Percentiles rank a stretch among this genome's conserved stretches.
These are phyloP conservation scores for Globisporangium cederbergense DNA, from an alignment of 352 stramenopile species.

Conservation along the genomic window DNA sequence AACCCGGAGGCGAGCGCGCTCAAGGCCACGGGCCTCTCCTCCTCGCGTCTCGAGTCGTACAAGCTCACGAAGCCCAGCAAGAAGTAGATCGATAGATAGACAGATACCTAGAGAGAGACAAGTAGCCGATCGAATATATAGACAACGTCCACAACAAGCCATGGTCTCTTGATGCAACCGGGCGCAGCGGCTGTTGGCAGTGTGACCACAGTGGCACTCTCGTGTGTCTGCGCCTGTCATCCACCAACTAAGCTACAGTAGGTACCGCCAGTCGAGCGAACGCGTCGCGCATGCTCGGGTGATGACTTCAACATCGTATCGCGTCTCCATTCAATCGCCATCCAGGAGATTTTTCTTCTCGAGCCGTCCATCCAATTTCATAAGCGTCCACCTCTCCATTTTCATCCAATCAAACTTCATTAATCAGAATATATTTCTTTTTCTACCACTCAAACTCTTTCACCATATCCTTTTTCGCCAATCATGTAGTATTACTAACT, in stretches of 20 bases:
- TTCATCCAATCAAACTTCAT: not conserved
- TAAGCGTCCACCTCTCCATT: not conserved
- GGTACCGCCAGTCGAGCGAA: not conserved
- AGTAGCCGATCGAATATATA: not conserved
- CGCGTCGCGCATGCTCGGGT: not conserved
- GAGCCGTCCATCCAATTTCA: not conserved
- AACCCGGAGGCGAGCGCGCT: conserved; percentile 36
- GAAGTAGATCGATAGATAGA: conserved; percentile 29
- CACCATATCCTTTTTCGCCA: not conserved
- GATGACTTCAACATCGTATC: conserved; percentile 2
- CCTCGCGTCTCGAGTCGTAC: conserved; percentile 82
- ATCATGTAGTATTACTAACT: not conserved
- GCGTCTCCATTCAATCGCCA: not conserved
- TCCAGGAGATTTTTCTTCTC: conserved; percentile 13
- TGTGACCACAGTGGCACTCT: not conserved
- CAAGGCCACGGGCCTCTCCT: conserved; percentile 52
- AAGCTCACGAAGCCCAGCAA: conserved; percentile 66
- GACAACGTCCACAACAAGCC: not conserved
- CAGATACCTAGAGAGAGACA: not conserved
- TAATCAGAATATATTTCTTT: not conserved
- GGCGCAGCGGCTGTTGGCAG: too few species aligned
- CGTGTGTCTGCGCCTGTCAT: not conserved
- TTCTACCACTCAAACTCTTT: not conserved
- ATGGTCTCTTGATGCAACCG: too few species aligned
- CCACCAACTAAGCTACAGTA: not conserved